Percentiles rank a stretch among this genome's conserved stretches.
These are phyloP conservation scores for Fusarium decemcellulare DNA, from an alignment of 2,329 filamentous ascomycete species.

Conservation along the genomic window DNA sequence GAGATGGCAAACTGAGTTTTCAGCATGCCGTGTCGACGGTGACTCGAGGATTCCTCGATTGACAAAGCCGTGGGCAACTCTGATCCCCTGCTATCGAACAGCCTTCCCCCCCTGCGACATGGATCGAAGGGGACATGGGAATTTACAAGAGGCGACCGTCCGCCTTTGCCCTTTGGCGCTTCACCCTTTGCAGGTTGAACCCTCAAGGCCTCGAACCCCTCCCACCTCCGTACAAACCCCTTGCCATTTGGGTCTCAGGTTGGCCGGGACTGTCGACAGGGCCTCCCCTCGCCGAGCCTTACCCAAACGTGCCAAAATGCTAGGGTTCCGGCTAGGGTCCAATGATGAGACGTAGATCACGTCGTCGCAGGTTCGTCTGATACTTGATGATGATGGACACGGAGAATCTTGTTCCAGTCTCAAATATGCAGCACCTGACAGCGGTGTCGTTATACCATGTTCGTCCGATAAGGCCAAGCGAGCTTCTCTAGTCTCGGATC, in stretches of 20 bases:
- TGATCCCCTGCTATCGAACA: slow-evolving; percentile 2
- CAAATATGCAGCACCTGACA: slow-evolving; percentile 36
- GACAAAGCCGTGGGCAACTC: neutral
- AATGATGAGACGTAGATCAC: slow-evolving; percentile 39
- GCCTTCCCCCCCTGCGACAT: slow-evolving; percentile 30
- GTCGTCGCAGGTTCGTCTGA: slow-evolving; percentile 46
- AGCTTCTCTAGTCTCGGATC: neutral
- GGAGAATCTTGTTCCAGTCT: slow-evolving; percentile 44
- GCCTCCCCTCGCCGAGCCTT: slow-evolving; percentile 5
- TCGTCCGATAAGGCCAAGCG: slow-evolving; percentile 30
- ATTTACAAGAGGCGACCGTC: slow-evolving; percentile 41
- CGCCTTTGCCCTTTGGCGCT: slow-evolving; percentile 19
- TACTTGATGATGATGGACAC: slow-evolving; percentile 40
- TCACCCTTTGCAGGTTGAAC: slow-evolving; percentile 30
- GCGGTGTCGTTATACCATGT: slow-evolving; percentile 25
- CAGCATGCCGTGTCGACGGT: slow-evolving; percentile 18
- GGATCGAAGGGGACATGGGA: slow-evolving; percentile 36
- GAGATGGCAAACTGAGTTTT: slow-evolving; percentile 12
- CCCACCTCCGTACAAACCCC: slow-evolving; percentile 32
- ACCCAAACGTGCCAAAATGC: slow-evolving; percentile 21
- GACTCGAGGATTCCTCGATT: slow-evolving; percentile 17
- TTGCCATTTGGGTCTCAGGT: slow-evolving; percentile 45
- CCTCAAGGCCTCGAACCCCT: slow-evolving; percentile 18
- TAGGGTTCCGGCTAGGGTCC: slow-evolving; percentile 29
- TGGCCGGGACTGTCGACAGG: slow-evolving; percentile 35